phyloP scores from a whole-genome alignment of 1,284 basidiomycete species.

The Leucoagaricus sp. region DNA sequence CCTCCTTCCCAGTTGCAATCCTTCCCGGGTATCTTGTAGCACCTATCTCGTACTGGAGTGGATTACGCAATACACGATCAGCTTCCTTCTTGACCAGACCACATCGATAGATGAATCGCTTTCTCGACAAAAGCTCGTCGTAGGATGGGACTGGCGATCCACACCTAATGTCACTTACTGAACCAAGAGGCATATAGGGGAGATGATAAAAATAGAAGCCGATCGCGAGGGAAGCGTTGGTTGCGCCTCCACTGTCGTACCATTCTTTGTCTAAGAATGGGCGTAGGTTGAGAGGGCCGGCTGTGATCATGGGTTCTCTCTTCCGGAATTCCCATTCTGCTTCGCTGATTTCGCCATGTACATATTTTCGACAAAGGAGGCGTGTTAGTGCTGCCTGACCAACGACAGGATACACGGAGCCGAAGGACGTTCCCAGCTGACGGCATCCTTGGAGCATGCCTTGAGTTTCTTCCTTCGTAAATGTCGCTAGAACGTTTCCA shows the following conservation, averaged over 20 bases:
- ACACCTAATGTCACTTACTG: conserved; percentile 25
- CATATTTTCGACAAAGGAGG: conserved; percentile 47
- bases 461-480: conserved; percentile 28
- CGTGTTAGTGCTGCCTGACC: conserved; percentile 58
- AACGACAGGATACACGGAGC: conserved; percentile 49
- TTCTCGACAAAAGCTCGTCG: conserved; percentile 40
- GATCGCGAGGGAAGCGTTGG: conserved; percentile 45
- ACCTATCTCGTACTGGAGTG: conserved; percentile 50
- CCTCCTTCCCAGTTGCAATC: conserved; percentile 27
- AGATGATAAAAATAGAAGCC: conserved; percentile 46
- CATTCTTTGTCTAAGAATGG: conserved; percentile 51
- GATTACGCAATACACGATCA: conserved; percentile 38
- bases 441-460: conserved; percentile 39
- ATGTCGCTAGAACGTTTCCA: conserved; percentile 22
- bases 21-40: conserved; percentile 27
- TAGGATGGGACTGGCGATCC: conserved; percentile 42
- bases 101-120: conserved; percentile 48
- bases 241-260: conserved; percentile 45
- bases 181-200: conserved; percentile 53
- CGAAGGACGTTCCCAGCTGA: conserved; percentile 47
- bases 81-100: conserved; percentile 40
- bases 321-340: conserved; percentile 57
- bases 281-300: conserved; percentile 53
- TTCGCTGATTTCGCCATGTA: conserved; percentile 46
- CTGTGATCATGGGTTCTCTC: conserved; percentile 50